These are phyloP conservation scores for Backusella psychrophila DNA, from an alignment of 192 early-diverging fungal species.

Conservation along the genomic window DNA sequence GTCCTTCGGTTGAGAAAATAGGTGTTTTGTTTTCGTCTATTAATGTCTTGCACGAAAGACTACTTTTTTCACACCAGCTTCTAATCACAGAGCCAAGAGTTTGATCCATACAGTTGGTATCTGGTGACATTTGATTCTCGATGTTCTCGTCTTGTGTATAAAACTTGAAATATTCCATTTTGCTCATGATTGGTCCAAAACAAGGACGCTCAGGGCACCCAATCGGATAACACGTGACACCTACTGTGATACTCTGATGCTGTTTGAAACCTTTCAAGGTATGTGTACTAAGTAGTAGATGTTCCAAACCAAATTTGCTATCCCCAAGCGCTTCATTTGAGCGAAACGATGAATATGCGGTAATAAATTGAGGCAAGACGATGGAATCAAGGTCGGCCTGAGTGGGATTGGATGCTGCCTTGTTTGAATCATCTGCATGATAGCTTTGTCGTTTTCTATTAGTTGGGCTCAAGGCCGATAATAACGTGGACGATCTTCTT, in stretches of 20 bases:
- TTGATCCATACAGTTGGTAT: background rate
- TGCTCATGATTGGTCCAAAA: constrained; percentile 24
- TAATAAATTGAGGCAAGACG: background rate
- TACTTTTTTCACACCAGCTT: background rate
- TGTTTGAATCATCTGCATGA: background rate
- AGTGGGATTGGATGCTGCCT: background rate
- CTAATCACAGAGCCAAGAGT: background rate
- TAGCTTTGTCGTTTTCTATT: background rate
- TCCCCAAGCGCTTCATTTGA: background rate
- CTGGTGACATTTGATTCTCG: background rate
- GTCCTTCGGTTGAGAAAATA: background rate
- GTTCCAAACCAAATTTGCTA: constrained; percentile 13
- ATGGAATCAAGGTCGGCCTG: background rate
- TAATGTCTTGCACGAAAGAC: background rate
- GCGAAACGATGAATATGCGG: constrained; percentile 16
- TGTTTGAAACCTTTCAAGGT: constrained; percentile 11
- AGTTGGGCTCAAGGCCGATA: background rate
- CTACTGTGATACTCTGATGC: constrained; percentile 22
- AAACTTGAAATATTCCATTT: constrained; percentile 15
- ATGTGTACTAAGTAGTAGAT: constrained; percentile 13
- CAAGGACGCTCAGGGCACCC: constrained; percentile 28
- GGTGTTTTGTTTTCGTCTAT: background rate
- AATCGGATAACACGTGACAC: constrained; percentile 14
- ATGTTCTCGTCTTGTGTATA: background rate
- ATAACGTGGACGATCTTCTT: background rate